These are phyloP conservation scores for Chlamydomonas sp. DNA, from an alignment of 139 green algal species.

Conservation along the genomic window DNA sequence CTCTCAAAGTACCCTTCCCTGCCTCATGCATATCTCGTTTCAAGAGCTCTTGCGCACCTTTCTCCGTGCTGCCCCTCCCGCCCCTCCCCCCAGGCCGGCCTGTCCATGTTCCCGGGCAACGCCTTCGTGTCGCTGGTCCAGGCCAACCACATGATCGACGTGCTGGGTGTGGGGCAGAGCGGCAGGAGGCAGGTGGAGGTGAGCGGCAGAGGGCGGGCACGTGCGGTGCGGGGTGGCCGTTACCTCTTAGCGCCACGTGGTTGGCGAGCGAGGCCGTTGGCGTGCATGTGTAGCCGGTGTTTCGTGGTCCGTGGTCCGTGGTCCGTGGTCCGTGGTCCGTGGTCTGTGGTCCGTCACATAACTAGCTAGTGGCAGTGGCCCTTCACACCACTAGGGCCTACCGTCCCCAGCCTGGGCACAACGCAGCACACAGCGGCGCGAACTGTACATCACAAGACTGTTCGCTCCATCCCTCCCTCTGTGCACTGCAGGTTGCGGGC, in stretches of 20 bases:
- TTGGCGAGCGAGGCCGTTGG: too few relatives aligned
- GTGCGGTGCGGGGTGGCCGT: too few relatives aligned
- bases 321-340: too few relatives aligned
- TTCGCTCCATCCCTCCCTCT: neutral
- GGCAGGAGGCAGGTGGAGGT: constrained; percentile 32
- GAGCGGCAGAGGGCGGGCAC: neutral
- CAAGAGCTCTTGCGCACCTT: neutral
- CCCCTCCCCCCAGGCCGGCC: neutral
- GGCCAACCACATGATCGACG: constrained; percentile 26
- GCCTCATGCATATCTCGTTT: neutral
- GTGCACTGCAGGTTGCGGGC: neutral
- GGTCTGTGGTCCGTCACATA: too few relatives aligned
- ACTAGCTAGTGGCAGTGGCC: too few relatives aligned
- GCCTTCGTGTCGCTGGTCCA: constrained; percentile 19
- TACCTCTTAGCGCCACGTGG: too few relatives aligned
- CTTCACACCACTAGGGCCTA: too few relatives aligned
- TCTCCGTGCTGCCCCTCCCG: neutral
- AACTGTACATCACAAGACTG: neutral
- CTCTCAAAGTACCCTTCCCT: neutral
- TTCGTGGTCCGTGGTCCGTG: too few relatives aligned
- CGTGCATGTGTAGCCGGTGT: too few relatives aligned
- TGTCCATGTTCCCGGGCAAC: neutral
- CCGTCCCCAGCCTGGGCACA: neutral
- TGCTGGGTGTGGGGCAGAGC: constrained; percentile 17
- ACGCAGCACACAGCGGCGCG: neutral